phyloP scores from a whole-genome alignment of 2,329 filamentous ascomycete species.

The Aspergillus fischeri region DNA sequence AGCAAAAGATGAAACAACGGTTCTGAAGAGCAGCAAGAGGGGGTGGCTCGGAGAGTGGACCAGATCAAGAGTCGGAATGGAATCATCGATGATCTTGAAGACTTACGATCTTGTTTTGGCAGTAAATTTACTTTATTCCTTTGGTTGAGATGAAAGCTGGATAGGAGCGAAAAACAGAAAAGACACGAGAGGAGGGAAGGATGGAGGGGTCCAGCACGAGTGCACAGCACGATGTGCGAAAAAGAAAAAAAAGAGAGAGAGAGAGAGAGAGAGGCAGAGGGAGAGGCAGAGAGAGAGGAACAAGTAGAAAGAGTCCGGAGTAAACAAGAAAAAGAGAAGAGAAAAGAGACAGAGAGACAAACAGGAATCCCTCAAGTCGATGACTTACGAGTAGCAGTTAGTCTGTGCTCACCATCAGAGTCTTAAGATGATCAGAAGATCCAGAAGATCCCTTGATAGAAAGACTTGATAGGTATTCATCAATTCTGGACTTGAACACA shows the following conservation, averaged over 20 bases:
- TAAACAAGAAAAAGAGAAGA: not conserved
- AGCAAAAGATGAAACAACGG: not conserved
- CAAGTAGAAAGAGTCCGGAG: not conserved
- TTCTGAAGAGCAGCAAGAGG: not conserved
- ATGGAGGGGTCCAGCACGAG: not conserved
- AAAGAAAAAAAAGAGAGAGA: not conserved
- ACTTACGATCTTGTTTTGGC: not conserved
- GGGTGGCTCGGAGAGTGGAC: not conserved
- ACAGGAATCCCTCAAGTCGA: not conserved
- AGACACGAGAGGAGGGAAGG: not conserved
- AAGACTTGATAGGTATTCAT: not conserved
- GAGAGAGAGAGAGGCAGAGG: too few relatives aligned
- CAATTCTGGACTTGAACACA: not conserved
- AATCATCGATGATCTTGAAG: not conserved
- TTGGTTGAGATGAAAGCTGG: not conserved
- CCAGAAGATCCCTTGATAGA: not conserved
- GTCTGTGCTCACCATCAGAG: not conserved
- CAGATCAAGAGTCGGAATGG: too few relatives aligned
- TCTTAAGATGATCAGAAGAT: not conserved
- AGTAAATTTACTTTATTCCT: too few relatives aligned
- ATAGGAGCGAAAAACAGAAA: too few relatives aligned
- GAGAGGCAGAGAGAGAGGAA: slow-evolving; percentile 4
- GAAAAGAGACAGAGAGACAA: slow-evolving; percentile 1
- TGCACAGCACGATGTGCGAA: not conserved
- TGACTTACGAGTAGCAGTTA: too few relatives aligned